Evolutionary conservation across 257 asterid species (phyloP), one percentile per base, ranked within the genome.

Genomic region (Lithospermum erythrorhizon): DNA sequence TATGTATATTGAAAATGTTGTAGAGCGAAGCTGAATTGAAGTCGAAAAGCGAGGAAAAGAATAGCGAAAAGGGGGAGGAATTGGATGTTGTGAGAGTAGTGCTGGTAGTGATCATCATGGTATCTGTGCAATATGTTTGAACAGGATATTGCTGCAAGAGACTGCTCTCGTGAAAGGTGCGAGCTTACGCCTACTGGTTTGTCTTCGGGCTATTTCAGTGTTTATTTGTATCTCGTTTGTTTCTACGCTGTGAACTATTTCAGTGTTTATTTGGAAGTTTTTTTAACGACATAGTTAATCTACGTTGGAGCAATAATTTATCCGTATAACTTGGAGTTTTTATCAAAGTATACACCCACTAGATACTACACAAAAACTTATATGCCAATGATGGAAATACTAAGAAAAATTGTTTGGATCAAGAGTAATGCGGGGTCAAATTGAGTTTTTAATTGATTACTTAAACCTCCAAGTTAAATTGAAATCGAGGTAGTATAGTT

Each of bases 171-270:
- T 91, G 65, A 91, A 91, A 88, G 95, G 98, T 91, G 98, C 95
- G 95, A 91, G 90, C 98, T n/a, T n/a, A 91, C 67, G 94, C 95
- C 72, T 86, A 88, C 90, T 91, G 96, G 98, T 91, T 81, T 72
- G 96, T 86, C 79, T 72, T 61, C 10, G 2, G 8, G 2, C 49
- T 41, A 14, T 41, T 41, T 41, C 2, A 41, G 17, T 18, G 4
- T 41, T 14, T 0, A 13, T 41, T 41, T 41, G 49, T 14, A 13
- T 41, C 49, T 6, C 47, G 9, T 41, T 41, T 41, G 49, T 41
- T 41, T 41, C 17, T 41, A 41, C 14, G 49, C 5, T 2, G 17
- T 41, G 49, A 11, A 41, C n/a, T n/a, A n/a, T n/a, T n/a, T n/a
- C n/a, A n/a, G n/a, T n/a, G n/a, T n/a, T n/a, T n/a, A n/a, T n/a